Conservation (phyloP, 1,284 basidiomycete species). For the Mycosarcoma maydis region DNA sequence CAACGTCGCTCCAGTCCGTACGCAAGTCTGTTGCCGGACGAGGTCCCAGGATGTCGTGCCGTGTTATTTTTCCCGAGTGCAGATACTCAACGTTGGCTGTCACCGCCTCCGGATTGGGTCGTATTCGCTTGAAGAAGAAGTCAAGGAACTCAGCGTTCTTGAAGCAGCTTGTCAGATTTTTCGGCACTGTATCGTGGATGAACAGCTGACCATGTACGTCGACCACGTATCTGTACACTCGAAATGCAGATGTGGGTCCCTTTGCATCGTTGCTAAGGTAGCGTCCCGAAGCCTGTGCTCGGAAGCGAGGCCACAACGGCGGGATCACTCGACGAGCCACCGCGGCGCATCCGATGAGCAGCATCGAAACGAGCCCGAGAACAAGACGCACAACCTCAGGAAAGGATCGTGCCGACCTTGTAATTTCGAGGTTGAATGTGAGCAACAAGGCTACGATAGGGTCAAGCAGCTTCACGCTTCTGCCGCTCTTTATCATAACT, state of each 20-base stretch:
- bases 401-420: too few relatives aligned
- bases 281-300: neutral
- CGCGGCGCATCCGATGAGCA: neutral
- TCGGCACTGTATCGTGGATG: constrained; percentile 61
- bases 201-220: constrained; percentile 66
- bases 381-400: too few relatives aligned
- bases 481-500: too few relatives aligned
- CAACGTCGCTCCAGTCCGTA: constrained; percentile 16
- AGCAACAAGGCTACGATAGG: too few relatives aligned
- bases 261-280: neutral
- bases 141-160: constrained; percentile 51
- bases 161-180: constrained; percentile 65
- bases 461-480: too few relatives aligned
- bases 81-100: constrained; percentile 1
- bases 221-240: constrained; percentile 63
- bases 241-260: constrained; percentile 4
- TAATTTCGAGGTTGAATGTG: too few relatives aligned
- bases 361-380: too few relatives aligned
- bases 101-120: constrained; percentile 29
- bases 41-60: constrained; percentile 26
- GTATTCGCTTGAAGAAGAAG: constrained; percentile 49
- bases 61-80: constrained; percentile 12
- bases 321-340: neutral
- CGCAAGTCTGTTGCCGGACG: constrained; percentile 1
- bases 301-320: neutral